Evolutionary conservation across 108 stramenopile species (phyloP), one percentile per base, ranked within the genome.

Genomic region (Nitzschia inconspicua): DNA sequence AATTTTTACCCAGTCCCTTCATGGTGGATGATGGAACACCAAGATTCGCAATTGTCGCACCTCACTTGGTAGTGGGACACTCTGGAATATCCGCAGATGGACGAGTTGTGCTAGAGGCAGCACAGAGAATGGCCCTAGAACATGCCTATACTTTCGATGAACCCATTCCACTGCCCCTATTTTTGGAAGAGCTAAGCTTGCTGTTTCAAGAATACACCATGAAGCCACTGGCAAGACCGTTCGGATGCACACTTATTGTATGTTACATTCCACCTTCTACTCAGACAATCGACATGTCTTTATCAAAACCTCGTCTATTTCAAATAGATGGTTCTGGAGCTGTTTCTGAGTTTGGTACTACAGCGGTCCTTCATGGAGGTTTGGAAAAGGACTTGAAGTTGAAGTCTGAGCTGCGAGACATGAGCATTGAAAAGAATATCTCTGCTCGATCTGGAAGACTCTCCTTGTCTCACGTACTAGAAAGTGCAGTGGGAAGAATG

Each of bases 181-280:
- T 93, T 42, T 44, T 93, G 34, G 76, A 83, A 56, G 79, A 82
- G 40, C 23, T 93, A 30, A 53, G 80, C 14, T 52, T 83, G 16
- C 63, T 83, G 47, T 72, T 87, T 66, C 85, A 85, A 68, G 82
- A 86, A 43, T 81, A 85, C 60, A 93, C 91, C 14, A 89, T 89
- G 85, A 89, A 78, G 65, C 68, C 77, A 19, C 87, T 78, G 26
- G 57, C 62, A 1, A 48, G 91, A 23, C 91, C 91, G 8, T 93
- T 83, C 68, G 91, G 91, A 8, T 77, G 80, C 44, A 75, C 78
- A 1, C 27, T 93, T 23, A 10, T 93, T 20, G 84, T 93, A 3
- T 81, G 73, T 18, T 72, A 61, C 44, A 27, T 85, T 22, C 72
- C 78, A 2, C 29, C 68, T 4, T 14, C 22, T n/a, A n/a, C n/a